phyloP scores from a whole-genome alignment of 306 rosid genomes.

The Dalbergia cochinchinensis region DNA sequence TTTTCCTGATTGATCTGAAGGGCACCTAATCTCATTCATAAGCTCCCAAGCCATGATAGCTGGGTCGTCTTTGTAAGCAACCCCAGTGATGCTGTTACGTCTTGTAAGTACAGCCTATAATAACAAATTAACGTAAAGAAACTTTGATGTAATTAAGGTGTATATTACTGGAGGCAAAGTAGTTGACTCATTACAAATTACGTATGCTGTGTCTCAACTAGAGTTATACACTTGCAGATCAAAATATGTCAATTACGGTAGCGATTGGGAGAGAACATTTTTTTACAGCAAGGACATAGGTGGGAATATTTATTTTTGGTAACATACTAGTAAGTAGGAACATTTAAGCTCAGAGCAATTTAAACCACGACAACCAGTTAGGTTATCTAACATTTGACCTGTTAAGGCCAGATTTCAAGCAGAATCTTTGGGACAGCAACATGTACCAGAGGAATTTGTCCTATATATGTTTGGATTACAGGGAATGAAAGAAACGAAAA shows the following conservation, averaged over 20 bases:
- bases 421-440: conserved; percentile 3
- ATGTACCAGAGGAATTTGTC: not conserved
- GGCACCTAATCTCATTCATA: conserved; percentile 86
- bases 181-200: too few relatives aligned
- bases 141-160: not conserved
- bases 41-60: conserved; percentile 99
- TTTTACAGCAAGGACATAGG: not conserved
- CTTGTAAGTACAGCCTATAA: conserved; percentile 75
- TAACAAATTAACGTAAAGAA: not conserved
- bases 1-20: conserved; percentile 79
- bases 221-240: too few relatives aligned
- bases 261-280: not conserved
- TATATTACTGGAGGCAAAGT: too few relatives aligned
- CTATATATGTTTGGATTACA: too few relatives aligned
- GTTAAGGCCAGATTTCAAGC: not conserved
- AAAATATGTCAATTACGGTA: not conserved
- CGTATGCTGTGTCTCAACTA: too few relatives aligned
- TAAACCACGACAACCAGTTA: not conserved
- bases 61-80: conserved; percentile 85
- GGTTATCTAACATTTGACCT: conserved; percentile 16
- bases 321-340: not conserved
- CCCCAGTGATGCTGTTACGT: conserved; percentile 74
- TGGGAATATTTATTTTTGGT: not conserved
- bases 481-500: too few relatives aligned
- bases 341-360: conserved; percentile 7